These are phyloP conservation scores for Microbotryomycetes sp. DNA, from an alignment of 1,284 basidiomycete species.

Conservation along the genomic window DNA sequence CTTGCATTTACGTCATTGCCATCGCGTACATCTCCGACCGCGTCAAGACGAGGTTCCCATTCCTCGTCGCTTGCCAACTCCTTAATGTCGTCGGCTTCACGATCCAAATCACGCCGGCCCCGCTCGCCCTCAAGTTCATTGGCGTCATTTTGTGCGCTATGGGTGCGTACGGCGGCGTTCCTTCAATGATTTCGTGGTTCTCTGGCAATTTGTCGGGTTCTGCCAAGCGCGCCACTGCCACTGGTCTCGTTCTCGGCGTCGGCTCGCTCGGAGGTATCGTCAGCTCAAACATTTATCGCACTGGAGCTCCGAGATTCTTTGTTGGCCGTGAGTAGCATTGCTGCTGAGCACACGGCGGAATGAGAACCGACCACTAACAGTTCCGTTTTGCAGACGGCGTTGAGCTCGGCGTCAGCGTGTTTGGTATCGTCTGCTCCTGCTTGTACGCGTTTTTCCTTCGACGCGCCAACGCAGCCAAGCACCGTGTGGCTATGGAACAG, in stretches of 20 bases:
- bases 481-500: not conserved
- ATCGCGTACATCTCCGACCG: not conserved
- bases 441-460: not conserved
- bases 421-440: not conserved
- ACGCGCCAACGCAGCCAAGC: not conserved
- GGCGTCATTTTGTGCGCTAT: not conserved
- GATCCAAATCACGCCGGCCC: not conserved
- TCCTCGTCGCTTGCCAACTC: not conserved
- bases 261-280: not conserved
- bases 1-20: not conserved
- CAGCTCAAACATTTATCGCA: not conserved
- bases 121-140: not conserved
- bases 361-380: not conserved
- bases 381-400: not conserved
- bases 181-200: slow-evolving; percentile 1
- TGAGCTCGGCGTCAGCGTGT: not conserved
- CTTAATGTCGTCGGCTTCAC: not conserved
- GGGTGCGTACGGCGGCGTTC: slow-evolving; percentile 1
- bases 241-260: not conserved
- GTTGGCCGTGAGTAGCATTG: not conserved
- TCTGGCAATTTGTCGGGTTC: not conserved
- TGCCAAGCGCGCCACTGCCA: not conserved
- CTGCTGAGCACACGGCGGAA: no score
- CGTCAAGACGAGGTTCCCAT: not conserved
- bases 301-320: not conserved